Percentiles rank a stretch among this genome's conserved stretches.
phyloP scores from a whole-genome alignment of 352 stramenopile genomes.

The Pythium graminicola region DNA sequence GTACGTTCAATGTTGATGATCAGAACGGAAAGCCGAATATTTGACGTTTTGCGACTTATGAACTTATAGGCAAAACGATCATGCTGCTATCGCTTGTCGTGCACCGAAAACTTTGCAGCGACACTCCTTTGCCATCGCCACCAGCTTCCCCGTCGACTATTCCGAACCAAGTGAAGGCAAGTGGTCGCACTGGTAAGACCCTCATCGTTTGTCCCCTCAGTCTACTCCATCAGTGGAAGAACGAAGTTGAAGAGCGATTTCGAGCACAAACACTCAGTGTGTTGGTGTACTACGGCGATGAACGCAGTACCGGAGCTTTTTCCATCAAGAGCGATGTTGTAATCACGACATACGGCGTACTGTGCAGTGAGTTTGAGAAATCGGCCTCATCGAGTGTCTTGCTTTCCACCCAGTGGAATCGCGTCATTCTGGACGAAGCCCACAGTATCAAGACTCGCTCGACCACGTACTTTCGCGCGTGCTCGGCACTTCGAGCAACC shows the following conservation, averaged over 20 bases:
- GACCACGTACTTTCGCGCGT: too few relatives aligned
- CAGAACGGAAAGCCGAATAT: slow-evolving; percentile 37
- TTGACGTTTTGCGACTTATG: not conserved
- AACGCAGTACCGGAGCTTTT: slow-evolving; percentile 56
- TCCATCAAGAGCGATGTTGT: slow-evolving; percentile 95
- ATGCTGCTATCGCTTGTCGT: too few relatives aligned
- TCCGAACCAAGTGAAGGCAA: slow-evolving; percentile 15
- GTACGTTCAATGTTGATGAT: slow-evolving; percentile 97
- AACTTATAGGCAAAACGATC: slow-evolving; percentile 4
- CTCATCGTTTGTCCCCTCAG: slow-evolving; percentile 97
- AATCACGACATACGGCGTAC: slow-evolving; percentile 97
- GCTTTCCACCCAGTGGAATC: slow-evolving; percentile 94
- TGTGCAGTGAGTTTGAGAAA: slow-evolving; percentile 89
- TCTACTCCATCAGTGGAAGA: slow-evolving; percentile 93
- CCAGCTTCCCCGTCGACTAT: too few relatives aligned
- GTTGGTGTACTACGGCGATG: slow-evolving; percentile 94
- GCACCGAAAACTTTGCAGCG: too few relatives aligned
- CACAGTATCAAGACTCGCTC: slow-evolving; percentile 92
- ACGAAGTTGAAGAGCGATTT: slow-evolving; percentile 91
- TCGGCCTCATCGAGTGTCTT: slow-evolving; percentile 73
- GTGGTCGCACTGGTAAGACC: slow-evolving; percentile 67
- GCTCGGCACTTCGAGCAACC: not conserved
- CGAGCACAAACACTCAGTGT: slow-evolving; percentile 87
- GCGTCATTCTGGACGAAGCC: slow-evolving; percentile 96
- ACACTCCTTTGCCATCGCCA: too few relatives aligned